phyloP scores from a whole-genome alignment of 2,329 filamentous ascomycete genomes.

The Pseudonectria foliicola region DNA sequence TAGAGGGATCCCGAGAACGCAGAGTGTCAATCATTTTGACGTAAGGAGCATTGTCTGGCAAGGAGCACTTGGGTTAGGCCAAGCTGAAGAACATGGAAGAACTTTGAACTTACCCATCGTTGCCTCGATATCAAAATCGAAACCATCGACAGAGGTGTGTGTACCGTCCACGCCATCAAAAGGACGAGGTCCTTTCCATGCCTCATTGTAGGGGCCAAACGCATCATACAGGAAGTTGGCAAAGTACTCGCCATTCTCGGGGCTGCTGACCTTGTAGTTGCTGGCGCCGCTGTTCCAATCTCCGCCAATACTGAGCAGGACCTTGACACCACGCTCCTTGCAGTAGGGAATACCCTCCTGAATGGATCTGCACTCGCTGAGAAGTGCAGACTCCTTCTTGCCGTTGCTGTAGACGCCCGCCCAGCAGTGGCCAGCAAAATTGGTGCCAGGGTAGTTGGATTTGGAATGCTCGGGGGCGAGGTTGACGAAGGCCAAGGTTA shows the following conservation, averaged over 20 bases:
- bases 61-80: slow-evolving; percentile 2
- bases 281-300: slow-evolving; percentile 15
- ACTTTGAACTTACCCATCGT: slow-evolving; percentile 20
- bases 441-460: slow-evolving; percentile 31
- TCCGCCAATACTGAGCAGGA: slow-evolving; percentile 37
- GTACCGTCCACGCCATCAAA: slow-evolving; percentile 26
- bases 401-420: slow-evolving; percentile 18
- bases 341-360: slow-evolving; percentile 35
- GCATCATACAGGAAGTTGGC: slow-evolving; percentile 32
- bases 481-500: slow-evolving; percentile 33
- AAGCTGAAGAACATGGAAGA: neutral
- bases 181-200: slow-evolving; percentile 30
- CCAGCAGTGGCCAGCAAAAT: slow-evolving; percentile 34
- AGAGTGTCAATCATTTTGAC: slow-evolving; percentile 32
- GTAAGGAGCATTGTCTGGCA: slow-evolving; percentile 28
- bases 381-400: slow-evolving; percentile 22
- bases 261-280: slow-evolving; percentile 28
- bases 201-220: slow-evolving; percentile 30
- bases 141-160: slow-evolving; percentile 31
- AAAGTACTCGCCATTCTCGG: slow-evolving; percentile 27
- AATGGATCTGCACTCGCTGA: slow-evolving; percentile 29
- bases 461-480: slow-evolving; percentile 28
- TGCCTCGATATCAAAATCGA: slow-evolving; percentile 36
- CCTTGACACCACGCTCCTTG: slow-evolving; percentile 34
- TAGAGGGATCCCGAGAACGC: slow-evolving; percentile 22